A percentile compares a stretch with the other conserved stretches of the same genome.
Conservation (phyloP, 2,329 filamentous ascomycete genomes). For the Periconia sp. region DNA sequence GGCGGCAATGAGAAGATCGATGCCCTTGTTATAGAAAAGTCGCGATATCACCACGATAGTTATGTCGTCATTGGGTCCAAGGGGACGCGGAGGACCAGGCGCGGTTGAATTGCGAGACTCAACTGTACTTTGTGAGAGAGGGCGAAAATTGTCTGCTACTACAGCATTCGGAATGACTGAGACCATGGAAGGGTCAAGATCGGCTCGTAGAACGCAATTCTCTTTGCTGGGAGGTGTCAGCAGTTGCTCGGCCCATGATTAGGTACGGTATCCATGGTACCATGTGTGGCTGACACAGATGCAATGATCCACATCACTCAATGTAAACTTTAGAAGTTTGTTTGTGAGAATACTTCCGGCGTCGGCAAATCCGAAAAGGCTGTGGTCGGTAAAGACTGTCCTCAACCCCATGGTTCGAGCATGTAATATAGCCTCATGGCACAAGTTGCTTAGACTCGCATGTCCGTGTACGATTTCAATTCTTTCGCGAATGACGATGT, state of each 20-base stretch:
- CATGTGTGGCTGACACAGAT: slow-evolving; percentile 99
- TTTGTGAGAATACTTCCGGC: slow-evolving; percentile 95
- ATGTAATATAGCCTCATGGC: slow-evolving; percentile 92
- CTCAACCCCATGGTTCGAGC: slow-evolving; percentile 93
- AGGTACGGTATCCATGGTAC: slow-evolving; percentile 48
- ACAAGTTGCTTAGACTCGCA: slow-evolving; percentile 87
- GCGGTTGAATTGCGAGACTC: slow-evolving; percentile 32
- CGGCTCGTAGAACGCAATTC: slow-evolving; percentile 92
- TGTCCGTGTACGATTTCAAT: slow-evolving; percentile 99
- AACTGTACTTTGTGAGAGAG: slow-evolving; percentile 53
- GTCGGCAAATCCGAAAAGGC: slow-evolving; percentile 95
- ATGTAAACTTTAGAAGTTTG: slow-evolving; percentile 91
- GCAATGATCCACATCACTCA: slow-evolving; percentile 97
- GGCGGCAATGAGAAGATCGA: slow-evolving; percentile 91
- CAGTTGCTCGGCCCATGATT: not conserved
- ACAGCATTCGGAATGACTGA: slow-evolving; percentile 98
- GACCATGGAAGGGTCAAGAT: slow-evolving; percentile 93
- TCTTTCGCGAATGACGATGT: slow-evolving; percentile 89
- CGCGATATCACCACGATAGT: slow-evolving; percentile 97
- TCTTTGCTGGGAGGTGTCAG: slow-evolving; percentile 70
- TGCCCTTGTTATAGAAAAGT: slow-evolving; percentile 98
- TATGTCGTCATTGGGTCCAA: slow-evolving; percentile 83
- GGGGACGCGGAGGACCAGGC: slow-evolving; percentile 63
- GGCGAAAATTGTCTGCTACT: slow-evolving; percentile 92
- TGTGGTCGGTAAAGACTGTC: slow-evolving; percentile 97